A percentile compares a stretch with the other conserved stretches of the same genome.
Evolutionary conservation across 1,284 basidiomycete genomes (phyloP).

Genomic region (Exobasidium cylindrosporum): DNA sequence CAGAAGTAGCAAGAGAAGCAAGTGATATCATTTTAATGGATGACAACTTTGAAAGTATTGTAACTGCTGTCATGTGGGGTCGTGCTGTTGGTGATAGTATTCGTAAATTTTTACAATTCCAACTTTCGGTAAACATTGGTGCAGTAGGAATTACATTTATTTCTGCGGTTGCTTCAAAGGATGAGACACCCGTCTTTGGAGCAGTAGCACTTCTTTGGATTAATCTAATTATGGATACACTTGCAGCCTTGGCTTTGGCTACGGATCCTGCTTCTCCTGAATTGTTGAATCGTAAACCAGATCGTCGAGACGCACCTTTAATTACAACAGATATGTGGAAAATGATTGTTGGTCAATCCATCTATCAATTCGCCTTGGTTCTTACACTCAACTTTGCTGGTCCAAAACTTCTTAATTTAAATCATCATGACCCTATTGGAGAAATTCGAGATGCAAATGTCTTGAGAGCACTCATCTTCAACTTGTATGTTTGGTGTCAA

Average conservation of each 20-base stretch:
- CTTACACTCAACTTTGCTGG: constrained; percentile 88
- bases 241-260: constrained; percentile 91
- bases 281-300: constrained; percentile 84
- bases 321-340: constrained; percentile 78
- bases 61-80: constrained; percentile 97
- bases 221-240: constrained; percentile 91
- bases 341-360: constrained; percentile 85
- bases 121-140: constrained; percentile 91
- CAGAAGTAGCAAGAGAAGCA: constrained; percentile 97
- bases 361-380: constrained; percentile 80
- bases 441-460: constrained; percentile 55
- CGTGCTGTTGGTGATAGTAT: constrained; percentile 97
- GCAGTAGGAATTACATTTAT: constrained; percentile 92
- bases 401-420: constrained; percentile 63
- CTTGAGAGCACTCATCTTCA: constrained; percentile 81
- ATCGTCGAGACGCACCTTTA: constrained; percentile 79
- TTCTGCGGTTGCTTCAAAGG: constrained; percentile 74
- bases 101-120: constrained; percentile 96
- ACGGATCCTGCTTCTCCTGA: constrained; percentile 84
- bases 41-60: constrained; percentile 91
- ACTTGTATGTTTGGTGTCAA: constrained; percentile 85
- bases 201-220: constrained; percentile 97
- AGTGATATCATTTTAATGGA: constrained; percentile 96
- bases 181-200: constrained; percentile 79
- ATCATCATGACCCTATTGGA: constrained; percentile 48